phyloP scores from a whole-genome alignment of 192 early-diverging fungal genomes.

The Rhizophagus sp. region DNA sequence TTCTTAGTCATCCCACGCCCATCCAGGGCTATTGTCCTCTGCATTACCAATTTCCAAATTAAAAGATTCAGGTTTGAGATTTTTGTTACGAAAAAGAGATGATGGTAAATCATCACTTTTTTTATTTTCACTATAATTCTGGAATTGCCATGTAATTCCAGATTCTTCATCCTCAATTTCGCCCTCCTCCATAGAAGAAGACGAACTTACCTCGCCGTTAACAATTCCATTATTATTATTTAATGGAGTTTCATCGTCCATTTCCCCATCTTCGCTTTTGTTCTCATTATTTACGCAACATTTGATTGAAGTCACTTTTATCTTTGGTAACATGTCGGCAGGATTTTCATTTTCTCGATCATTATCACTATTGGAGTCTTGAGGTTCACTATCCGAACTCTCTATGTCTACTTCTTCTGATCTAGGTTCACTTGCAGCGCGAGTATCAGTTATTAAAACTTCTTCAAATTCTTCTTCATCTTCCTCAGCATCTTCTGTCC shows the following conservation, averaged over 20 bases:
- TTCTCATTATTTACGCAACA: not conserved
- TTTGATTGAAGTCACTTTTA: not conserved
- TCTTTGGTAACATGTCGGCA: not conserved
- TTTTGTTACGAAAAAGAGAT: not conserved
- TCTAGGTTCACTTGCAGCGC: not conserved
- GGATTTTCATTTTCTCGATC: not conserved
- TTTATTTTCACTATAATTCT: constrained; percentile 1
- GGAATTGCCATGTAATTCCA: not conserved
- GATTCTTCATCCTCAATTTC: constrained; percentile 12
- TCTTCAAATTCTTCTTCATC: constrained; percentile 4
- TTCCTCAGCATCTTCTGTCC: not conserved
- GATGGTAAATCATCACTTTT: not conserved
- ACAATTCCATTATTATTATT: constrained; percentile 1
- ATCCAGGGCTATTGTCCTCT: constrained; percentile 5
- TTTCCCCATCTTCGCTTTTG: constrained; percentile 8
- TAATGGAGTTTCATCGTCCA: not conserved
- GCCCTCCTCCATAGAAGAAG: constrained; percentile 21
- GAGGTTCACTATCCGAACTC: not conserved
- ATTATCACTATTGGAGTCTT: not conserved
- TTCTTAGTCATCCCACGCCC: constrained; percentile 33
- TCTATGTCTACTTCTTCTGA: not conserved
- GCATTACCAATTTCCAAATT: not conserved
- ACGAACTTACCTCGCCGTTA: constrained; percentile 19
- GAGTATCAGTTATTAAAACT: not conserved
- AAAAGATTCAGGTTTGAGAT: not conserved